These are phyloP conservation scores for Starmerella bombicola DNA, from an alignment of 805 yeast genomes.

Conservation along the genomic window DNA sequence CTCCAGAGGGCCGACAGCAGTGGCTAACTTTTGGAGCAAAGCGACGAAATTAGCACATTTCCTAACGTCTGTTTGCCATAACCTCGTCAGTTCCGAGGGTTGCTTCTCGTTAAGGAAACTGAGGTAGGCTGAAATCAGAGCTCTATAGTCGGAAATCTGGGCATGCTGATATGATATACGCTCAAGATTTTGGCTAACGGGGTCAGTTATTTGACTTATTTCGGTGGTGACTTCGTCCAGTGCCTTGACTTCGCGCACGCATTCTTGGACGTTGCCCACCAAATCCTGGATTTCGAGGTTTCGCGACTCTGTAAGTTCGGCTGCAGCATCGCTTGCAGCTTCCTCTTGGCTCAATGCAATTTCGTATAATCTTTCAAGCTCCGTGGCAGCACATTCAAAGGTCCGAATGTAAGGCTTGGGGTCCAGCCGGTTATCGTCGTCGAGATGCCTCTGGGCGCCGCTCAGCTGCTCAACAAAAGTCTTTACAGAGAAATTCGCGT, in stretches of 20 bases:
- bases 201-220: conserved; percentile 25
- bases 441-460: conserved; percentile 42
- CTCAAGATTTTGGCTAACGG: conserved; percentile 26
- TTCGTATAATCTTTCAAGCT: conserved; percentile 47
- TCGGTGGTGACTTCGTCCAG: conserved; percentile 27
- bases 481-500: conserved; percentile 43
- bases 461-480: conserved; percentile 73
- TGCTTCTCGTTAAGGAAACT: conserved; percentile 52
- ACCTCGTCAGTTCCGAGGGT: conserved; percentile 42
- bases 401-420: conserved; percentile 93
- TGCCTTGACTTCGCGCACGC: conserved; percentile 28
- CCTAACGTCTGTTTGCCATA: conserved; percentile 47
- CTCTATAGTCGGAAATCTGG: conserved; percentile 57
- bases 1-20: conserved; percentile 37
- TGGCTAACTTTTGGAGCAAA: conserved; percentile 51
- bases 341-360: conserved; percentile 43
- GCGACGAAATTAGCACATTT: conserved; percentile 59
- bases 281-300: conserved; percentile 51
- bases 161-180: conserved; percentile 52
- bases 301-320: conserved; percentile 51
- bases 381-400: conserved; percentile 72
- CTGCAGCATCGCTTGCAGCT: conserved; percentile 45
- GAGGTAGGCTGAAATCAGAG: conserved; percentile 62
- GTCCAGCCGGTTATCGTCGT: conserved; percentile 38
- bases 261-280: conserved; percentile 35